Evolutionary conservation across 2,329 filamentous ascomycete species (phyloP).

Genomic region (Fusarium newnesense): DNA sequence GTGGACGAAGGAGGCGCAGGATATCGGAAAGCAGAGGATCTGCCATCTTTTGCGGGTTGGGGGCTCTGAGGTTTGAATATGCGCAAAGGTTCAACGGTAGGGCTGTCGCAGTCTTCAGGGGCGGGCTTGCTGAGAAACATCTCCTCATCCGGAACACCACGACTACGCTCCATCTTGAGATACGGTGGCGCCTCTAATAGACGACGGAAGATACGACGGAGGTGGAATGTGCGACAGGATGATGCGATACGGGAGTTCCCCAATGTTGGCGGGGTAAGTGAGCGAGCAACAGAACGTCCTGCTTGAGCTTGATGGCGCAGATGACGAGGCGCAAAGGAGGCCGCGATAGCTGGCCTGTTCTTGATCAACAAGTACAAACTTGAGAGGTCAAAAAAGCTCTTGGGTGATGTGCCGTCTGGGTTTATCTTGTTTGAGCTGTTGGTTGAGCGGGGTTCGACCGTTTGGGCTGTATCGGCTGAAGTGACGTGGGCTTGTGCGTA

Average conservation of each 20-base stretch:
- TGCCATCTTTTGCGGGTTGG: slow-evolving; percentile 59
- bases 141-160: slow-evolving; percentile 80
- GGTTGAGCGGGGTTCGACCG: slow-evolving; percentile 39
- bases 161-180: slow-evolving; percentile 61
- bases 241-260: slow-evolving; percentile 19
- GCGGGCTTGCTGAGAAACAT: slow-evolving; percentile 78
- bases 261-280: slow-evolving; percentile 28
- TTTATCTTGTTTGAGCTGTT: slow-evolving; percentile 21
- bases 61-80: slow-evolving; percentile 84
- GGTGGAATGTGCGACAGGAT: slow-evolving; percentile 12
- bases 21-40: slow-evolving; percentile 57
- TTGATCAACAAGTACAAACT: slow-evolving; percentile 15
- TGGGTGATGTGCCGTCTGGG: slow-evolving; percentile 1
- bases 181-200: slow-evolving; percentile 9
- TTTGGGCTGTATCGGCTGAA: slow-evolving; percentile 17
- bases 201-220: slow-evolving; percentile 4
- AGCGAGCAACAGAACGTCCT: slow-evolving; percentile 1
- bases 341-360: slow-evolving; percentile 5
- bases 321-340: slow-evolving; percentile 3
- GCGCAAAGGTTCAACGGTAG: slow-evolving; percentile 83
- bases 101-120: slow-evolving; percentile 70
- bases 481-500: slow-evolving; percentile 14
- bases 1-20: slow-evolving; percentile 58
- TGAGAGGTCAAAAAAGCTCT: neutral
- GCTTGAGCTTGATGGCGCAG: slow-evolving; percentile 13